Percentiles rank a stretch among this genome's conserved stretches.
These are phyloP conservation scores for Leucogyrophana mollusca DNA, from an alignment of 768 basidiomycete species.

Conservation along the genomic window DNA sequence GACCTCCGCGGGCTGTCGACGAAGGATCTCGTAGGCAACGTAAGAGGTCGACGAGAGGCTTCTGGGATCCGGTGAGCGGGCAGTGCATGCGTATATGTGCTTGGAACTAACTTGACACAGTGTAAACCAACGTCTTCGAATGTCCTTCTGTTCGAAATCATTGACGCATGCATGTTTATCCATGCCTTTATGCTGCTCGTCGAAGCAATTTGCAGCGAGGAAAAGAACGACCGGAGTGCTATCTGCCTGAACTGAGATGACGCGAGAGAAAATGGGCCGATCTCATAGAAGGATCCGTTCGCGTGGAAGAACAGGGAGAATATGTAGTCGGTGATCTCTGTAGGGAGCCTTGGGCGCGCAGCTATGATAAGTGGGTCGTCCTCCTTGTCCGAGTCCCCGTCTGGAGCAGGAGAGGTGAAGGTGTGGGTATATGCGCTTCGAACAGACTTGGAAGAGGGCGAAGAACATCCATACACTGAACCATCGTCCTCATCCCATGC, in stretches of 20 bases:
- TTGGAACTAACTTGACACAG: slow-evolving; percentile 45
- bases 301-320: slow-evolving; percentile 18
- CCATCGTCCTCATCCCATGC: slow-evolving; percentile 15
- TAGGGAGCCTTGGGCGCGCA: slow-evolving; percentile 17
- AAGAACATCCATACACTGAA: slow-evolving; percentile 11
- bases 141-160: slow-evolving; percentile 18
- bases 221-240: slow-evolving; percentile 36
- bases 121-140: slow-evolving; percentile 29
- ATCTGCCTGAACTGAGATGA: slow-evolving; percentile 43
- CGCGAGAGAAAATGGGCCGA: slow-evolving; percentile 39
- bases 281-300: slow-evolving; percentile 28
- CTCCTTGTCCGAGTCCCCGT: slow-evolving; percentile 7
- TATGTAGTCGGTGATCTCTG: slow-evolving; percentile 31
- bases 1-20: slow-evolving; percentile 20
- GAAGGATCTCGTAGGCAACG: background rate
- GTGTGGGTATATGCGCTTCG: slow-evolving; percentile 12
- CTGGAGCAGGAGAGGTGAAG: slow-evolving; percentile 21
- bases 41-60: slow-evolving; percentile 15
- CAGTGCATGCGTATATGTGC: slow-evolving; percentile 16
- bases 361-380: background rate
- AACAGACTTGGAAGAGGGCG: slow-evolving; percentile 1
- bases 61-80: slow-evolving; percentile 16
- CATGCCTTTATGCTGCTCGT: slow-evolving; percentile 23
- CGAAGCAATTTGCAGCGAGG: slow-evolving; percentile 16
- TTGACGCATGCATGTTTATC: slow-evolving; percentile 31